Conservation (phyloP, 805 yeast species). For the Lipomyces yamanashiensis region DNA sequence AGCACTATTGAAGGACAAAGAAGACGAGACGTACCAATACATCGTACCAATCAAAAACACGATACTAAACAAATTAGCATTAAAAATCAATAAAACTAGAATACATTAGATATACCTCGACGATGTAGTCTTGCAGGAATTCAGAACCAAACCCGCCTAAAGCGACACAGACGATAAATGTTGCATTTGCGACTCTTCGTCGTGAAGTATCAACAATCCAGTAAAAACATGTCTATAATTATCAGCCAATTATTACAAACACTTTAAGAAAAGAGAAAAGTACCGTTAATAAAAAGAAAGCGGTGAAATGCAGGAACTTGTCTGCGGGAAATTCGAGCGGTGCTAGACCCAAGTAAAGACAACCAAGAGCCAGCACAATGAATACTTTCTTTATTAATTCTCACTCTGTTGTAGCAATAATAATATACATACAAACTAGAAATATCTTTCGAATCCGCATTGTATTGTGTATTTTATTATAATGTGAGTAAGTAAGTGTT, state of each 20-base stretch:
- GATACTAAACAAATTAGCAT: slow-evolving; percentile 35
- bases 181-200: slow-evolving; percentile 45
- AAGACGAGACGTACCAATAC: slow-evolving; percentile 42
- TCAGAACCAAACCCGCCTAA: slow-evolving; percentile 50
- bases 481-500: too few species aligned
- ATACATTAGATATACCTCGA: slow-evolving; percentile 37
- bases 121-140: slow-evolving; percentile 43
- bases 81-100: neutral
- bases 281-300: slow-evolving; percentile 47
- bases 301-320: slow-evolving; percentile 46
- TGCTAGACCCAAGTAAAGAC: slow-evolving; percentile 44
- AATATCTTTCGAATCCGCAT: neutral
- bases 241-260: neutral
- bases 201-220: slow-evolving; percentile 50
- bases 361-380: slow-evolving; percentile 30
- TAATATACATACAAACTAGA: neutral
- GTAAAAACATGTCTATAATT: slow-evolving; percentile 44
- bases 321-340: slow-evolving; percentile 48
- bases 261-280: neutral
- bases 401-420: neutral
- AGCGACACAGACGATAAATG: slow-evolving; percentile 45
- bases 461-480: neutral
- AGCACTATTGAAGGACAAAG: neutral
- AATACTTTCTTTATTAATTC: slow-evolving; percentile 36
- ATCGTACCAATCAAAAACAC: slow-evolving; percentile 47